Evolutionary conservation across 2,329 filamentous ascomycete genomes (phyloP).

Genomic region (Triangularia verruculosa): DNA sequence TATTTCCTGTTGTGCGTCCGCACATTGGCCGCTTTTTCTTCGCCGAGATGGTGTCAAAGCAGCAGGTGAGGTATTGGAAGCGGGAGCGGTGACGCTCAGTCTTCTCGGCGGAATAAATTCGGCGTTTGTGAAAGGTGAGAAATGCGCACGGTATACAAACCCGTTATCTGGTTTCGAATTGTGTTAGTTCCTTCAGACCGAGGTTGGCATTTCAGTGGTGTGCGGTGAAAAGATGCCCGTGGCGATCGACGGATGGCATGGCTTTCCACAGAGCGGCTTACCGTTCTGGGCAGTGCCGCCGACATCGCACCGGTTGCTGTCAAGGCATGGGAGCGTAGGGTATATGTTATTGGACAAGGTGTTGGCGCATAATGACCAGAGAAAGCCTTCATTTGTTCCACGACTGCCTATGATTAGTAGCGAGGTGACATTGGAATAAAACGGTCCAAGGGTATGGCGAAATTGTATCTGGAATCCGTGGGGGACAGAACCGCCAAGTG

Average conservation of each 20-base stretch:
- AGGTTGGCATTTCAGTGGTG: not conserved
- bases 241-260: constrained; percentile 16
- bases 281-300: constrained; percentile 24
- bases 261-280: constrained; percentile 17
- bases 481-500: constrained; percentile 1
- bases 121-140: not conserved
- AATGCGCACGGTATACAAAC: not conserved
- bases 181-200: constrained; percentile 19
- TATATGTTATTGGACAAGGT: not conserved
- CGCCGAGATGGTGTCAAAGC: not conserved
- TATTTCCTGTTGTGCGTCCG: constrained; percentile 8
- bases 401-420: not conserved
- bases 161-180: not conserved
- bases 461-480: not conserved
- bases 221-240: constrained; percentile 15
- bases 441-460: not conserved
- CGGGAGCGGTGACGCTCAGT: not conserved
- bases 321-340: not conserved
- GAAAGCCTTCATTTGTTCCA: not conserved
- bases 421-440: not conserved
- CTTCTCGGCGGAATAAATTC: not conserved
- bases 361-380: not conserved
- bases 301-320: constrained; percentile 7
- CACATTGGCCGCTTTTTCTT: not conserved
- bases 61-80: not conserved